Evolutionary conservation across 345 rosid genomes (phyloP).

Genomic region (Corchorus olitorius): DNA sequence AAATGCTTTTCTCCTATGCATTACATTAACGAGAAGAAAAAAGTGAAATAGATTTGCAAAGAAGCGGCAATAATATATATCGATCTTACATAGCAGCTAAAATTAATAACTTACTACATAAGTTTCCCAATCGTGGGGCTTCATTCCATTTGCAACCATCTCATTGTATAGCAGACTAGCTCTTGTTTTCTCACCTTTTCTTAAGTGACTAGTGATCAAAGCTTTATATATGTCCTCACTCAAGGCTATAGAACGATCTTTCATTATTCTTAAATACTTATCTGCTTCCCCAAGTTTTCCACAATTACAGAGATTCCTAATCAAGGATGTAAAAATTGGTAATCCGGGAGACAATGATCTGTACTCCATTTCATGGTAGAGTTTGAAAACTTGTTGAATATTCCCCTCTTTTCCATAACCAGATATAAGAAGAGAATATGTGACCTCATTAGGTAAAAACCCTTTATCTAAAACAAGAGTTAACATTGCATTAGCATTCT

Average conservation of each 20-base stretch:
- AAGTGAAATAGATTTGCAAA: no score
- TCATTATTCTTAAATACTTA: constrained; percentile 53
- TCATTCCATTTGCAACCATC: constrained; percentile 44
- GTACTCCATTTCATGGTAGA: constrained; percentile 73
- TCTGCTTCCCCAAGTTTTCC: constrained; percentile 60
- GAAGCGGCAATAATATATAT: no score
- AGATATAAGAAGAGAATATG: constrained; percentile 49
- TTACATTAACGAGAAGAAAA: no score
- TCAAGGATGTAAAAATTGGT: constrained; percentile 40
- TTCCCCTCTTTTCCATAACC: constrained; percentile 49
- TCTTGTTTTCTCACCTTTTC: constrained; percentile 35
- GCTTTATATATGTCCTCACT: constrained; percentile 41
- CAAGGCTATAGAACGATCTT: constrained; percentile 36
- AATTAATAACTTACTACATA: not conserved
- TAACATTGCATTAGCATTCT: constrained; percentile 46
- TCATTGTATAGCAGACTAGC: constrained; percentile 43
- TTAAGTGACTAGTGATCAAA: constrained; percentile 32
- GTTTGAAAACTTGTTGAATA: constrained; percentile 58
- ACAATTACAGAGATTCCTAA: constrained; percentile 44
- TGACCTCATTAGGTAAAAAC: constrained; percentile 47
- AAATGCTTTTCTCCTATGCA: no score
- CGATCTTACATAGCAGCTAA: not conserved
- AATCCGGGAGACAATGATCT: constrained; percentile 45
- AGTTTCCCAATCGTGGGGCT: constrained; percentile 11
- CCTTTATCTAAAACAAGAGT: constrained; percentile 57